Conservation (phyloP, 1,139 yeast species). For the Keqinozyma sinolaborantium region DNA sequence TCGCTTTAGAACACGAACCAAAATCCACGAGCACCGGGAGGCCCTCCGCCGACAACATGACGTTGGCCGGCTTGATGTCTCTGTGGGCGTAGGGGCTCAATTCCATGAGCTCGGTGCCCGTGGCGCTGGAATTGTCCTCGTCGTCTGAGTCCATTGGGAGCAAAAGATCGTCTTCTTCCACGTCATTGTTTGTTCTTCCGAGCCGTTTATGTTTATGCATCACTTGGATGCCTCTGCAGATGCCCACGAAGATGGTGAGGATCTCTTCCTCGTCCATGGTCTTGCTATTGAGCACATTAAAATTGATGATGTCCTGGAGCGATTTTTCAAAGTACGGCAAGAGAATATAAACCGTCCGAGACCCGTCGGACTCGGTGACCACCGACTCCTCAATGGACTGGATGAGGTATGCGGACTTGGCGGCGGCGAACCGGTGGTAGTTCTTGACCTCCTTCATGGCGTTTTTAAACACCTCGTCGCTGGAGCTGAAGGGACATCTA, state of each 20-base stretch:
- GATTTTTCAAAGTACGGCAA: conserved; percentile 74
- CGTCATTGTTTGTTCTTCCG: conserved; percentile 13
- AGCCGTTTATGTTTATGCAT: conserved; percentile 64
- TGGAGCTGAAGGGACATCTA: conserved; percentile 83
- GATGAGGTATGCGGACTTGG: conserved; percentile 60
- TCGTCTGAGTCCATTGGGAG: conserved; percentile 27
- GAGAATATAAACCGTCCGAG: conserved; percentile 71
- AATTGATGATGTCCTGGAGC: conserved; percentile 73
- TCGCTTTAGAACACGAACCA: conserved; percentile 74
- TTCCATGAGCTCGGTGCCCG: conserved; percentile 52
- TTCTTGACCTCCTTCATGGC: conserved; percentile 78
- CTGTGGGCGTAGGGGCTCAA: conserved; percentile 76
- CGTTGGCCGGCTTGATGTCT: conserved; percentile 85
- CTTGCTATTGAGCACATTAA: conserved; percentile 52
- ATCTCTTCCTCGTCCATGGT: conserved; percentile 61
- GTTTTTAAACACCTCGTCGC: conserved; percentile 50
- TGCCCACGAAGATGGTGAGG: conserved; percentile 57
- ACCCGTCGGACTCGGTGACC: conserved; percentile 72
- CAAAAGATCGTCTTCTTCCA: conserved; percentile 29
- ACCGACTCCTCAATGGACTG: conserved; percentile 68
- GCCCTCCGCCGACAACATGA: conserved; percentile 73
- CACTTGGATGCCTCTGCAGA: conserved; percentile 69
- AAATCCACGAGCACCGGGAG: conserved; percentile 79
- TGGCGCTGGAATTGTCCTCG: conserved; percentile 14
- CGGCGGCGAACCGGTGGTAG: conserved; percentile 61